Evolutionary conservation across 495 filamentous ascomycete species (phyloP).

Genomic region (Lepidopterella palustris): DNA sequence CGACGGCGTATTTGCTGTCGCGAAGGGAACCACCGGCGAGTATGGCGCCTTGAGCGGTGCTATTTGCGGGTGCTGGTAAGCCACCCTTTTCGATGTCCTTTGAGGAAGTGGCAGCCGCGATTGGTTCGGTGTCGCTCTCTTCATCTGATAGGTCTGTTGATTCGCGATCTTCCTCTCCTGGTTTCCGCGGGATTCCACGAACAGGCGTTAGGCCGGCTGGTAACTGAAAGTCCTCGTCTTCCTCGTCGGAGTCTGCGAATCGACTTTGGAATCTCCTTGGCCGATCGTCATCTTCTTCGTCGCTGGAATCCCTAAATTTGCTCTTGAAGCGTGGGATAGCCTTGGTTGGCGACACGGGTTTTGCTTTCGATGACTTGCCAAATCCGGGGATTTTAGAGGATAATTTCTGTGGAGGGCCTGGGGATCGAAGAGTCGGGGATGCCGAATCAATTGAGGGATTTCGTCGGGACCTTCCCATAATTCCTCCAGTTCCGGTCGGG

Average conservation of each 20-base stretch:
- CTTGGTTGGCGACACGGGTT: constrained; percentile 25
- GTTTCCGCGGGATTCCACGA: constrained; percentile 55
- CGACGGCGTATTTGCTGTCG: constrained; percentile 21
- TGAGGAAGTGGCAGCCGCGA: constrained; percentile 2
- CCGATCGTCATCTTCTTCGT: constrained; percentile 57
- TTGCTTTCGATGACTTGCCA: constrained; percentile 42
- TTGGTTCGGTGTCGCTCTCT: constrained; percentile 30
- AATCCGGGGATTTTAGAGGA: constrained; percentile 41
- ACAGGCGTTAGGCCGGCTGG: constrained; percentile 48
- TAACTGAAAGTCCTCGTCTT: constrained; percentile 43
- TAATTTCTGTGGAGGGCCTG: constrained; percentile 32
- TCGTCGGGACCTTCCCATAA: constrained; percentile 5
- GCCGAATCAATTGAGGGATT: constrained; percentile 18
- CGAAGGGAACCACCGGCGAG: constrained; percentile 17
- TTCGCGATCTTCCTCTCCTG: constrained; percentile 50
- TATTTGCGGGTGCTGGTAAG: constrained; percentile 16
- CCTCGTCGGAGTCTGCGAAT: constrained; percentile 78
- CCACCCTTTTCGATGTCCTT: constrained; percentile 28
- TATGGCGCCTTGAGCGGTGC: constrained; percentile 18
- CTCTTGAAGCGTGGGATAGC: constrained; percentile 40
- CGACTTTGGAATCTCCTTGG: constrained; percentile 56
- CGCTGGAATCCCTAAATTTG: constrained; percentile 65
- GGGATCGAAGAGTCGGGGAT: constrained; percentile 47
- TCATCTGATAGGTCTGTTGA: constrained; percentile 66
- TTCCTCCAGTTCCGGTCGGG: constrained; percentile 31